phyloP scores from a whole-genome alignment of 345 rosid genomes.

The Fremontodendron californicum region DNA sequence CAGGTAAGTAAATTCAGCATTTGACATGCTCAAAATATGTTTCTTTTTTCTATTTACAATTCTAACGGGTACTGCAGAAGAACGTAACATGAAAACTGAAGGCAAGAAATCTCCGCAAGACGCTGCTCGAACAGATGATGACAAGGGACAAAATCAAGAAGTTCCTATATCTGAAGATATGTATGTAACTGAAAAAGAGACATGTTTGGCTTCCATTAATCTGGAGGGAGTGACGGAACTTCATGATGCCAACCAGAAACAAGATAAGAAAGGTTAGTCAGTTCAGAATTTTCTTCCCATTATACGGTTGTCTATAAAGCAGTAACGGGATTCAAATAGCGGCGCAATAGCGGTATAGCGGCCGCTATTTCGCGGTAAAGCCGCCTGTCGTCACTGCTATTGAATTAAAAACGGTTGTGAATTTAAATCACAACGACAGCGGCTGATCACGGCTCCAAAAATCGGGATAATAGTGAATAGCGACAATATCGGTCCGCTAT shows the following conservation, averaged over 20 bases:
- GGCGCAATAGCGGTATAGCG: too few species aligned
- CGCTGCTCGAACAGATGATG: conserved; percentile 14
- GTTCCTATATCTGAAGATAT: conserved; percentile 14
- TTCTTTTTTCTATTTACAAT: not conserved
- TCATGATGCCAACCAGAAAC: not conserved
- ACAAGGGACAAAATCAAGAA: conserved; percentile 20
- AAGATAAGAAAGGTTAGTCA: not conserved
- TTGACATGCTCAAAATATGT: not conserved
- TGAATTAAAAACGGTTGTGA: too few species aligned
- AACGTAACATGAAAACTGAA: conserved; percentile 12
- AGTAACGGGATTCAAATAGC: too few species aligned
- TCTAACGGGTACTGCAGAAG: conserved; percentile 26
- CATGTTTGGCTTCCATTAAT: conserved; percentile 14
- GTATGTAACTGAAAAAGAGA: conserved; percentile 14
- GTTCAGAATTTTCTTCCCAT: not conserved
- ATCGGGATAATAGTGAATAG: too few species aligned
- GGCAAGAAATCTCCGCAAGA: conserved; percentile 18
- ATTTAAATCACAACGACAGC: too few species aligned
- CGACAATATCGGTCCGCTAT: too few species aligned
- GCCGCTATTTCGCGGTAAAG: too few species aligned
- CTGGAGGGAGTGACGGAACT: conserved; percentile 4
- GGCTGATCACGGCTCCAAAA: too few species aligned
- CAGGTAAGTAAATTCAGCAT: conserved; percentile 8
- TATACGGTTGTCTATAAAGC: not conserved
- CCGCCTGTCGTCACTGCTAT: too few species aligned